A percentile compares a stretch with the other conserved stretches of the same genome.
phyloP scores from a whole-genome alignment of 768 basidiomycete genomes.

The Mycena filopes region DNA sequence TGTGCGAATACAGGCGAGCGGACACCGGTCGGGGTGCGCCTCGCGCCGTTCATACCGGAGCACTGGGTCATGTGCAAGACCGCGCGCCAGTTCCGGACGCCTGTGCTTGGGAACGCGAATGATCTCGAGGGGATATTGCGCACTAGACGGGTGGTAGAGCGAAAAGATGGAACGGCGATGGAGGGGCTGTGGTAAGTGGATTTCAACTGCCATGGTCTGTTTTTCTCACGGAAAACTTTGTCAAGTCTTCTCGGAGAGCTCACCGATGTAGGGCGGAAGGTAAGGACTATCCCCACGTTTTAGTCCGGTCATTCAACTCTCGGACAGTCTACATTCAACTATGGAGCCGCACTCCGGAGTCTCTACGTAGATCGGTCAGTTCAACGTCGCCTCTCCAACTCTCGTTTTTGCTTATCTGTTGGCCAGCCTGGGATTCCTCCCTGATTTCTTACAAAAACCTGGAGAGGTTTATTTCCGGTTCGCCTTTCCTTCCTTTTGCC shows the following conservation, averaged over 20 bases:
- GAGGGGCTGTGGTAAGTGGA: conserved; percentile 73
- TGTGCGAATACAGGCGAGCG: conserved; percentile 74
- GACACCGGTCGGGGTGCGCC: conserved; percentile 76
- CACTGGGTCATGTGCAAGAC: conserved; percentile 76
- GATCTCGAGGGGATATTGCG: conserved; percentile 44
- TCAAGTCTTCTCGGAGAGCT: conserved; percentile 75
- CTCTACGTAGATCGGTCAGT: conserved; percentile 75
- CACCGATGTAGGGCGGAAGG: conserved; percentile 76
- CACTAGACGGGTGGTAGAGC: conserved; percentile 64
- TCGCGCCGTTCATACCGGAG: conserved; percentile 71
- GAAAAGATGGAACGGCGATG: conserved; percentile 60
- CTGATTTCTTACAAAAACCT: conserved; percentile 57
- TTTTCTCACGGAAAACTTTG: not conserved
- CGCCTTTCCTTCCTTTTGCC: conserved; percentile 1
- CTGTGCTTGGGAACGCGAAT: conserved; percentile 48
- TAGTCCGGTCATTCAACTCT: not conserved
- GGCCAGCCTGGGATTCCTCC: conserved; percentile 71
- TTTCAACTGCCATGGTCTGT: not conserved
- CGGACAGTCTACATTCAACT: conserved; percentile 70
- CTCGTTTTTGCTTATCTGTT: conserved; percentile 4
- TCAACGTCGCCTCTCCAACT: not conserved
- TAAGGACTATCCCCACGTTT: conserved; percentile 38
- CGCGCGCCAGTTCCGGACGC: conserved; percentile 60
- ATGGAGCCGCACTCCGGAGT: conserved; percentile 66
- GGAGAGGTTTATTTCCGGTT: conserved; percentile 70